phyloP scores from a whole-genome alignment of 2,329 filamentous ascomycete genomes.

The Cladobotryum protrusum region DNA sequence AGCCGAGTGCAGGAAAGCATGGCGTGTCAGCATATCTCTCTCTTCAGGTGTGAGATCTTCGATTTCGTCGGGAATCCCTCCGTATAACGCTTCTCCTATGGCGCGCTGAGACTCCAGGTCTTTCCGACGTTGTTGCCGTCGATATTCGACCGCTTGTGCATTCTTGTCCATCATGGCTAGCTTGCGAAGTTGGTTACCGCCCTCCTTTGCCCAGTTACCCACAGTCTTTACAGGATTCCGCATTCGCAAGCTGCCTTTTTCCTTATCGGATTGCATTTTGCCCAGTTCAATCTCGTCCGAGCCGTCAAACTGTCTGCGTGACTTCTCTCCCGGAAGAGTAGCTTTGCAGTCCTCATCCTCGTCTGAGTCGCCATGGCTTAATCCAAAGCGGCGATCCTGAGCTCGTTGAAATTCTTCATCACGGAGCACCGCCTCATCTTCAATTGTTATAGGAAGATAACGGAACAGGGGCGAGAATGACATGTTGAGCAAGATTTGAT shows the following conservation, averaged over 20 bases:
- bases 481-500: constrained; percentile 72
- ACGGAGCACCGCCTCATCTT: constrained; percentile 88
- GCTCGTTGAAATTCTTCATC: constrained; percentile 82
- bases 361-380: constrained; percentile 48
- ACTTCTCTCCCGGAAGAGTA: constrained; percentile 15
- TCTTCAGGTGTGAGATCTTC: constrained; percentile 90
- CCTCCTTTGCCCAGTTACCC: constrained; percentile 38
- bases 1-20: constrained; percentile 87
- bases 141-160: constrained; percentile 40
- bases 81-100: constrained; percentile 76
- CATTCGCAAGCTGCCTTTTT: constrained; percentile 19
- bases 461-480: constrained; percentile 81
- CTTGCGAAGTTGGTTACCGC: constrained; percentile 42
- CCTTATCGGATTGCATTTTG: constrained; percentile 21
- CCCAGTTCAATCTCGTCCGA: constrained; percentile 36
- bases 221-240: constrained; percentile 44
- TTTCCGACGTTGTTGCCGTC: constrained; percentile 42
- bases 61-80: constrained; percentile 84
- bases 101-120: constrained; percentile 68
- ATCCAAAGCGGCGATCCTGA: constrained; percentile 63
- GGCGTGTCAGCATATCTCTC: constrained; percentile 74
- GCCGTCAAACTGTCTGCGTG: constrained; percentile 26
- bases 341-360: constrained; percentile 31
- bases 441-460: constrained; percentile 88
- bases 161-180: constrained; percentile 30